phyloP scores from a whole-genome alignment of 768 basidiomycete genomes.

The Lactifluus echinatus region DNA sequence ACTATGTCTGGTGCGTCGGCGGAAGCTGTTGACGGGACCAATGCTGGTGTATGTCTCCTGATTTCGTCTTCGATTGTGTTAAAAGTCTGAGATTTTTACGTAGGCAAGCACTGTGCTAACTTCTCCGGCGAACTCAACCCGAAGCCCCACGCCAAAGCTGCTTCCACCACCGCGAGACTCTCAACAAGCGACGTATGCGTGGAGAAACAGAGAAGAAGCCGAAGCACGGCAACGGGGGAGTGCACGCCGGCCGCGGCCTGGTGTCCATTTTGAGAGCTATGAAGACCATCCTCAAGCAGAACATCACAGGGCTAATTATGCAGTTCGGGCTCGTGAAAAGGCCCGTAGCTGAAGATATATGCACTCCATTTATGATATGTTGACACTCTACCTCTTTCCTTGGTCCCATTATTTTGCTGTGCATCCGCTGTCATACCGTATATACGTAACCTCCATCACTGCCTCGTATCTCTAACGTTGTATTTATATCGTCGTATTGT shows the following conservation, averaged over 20 bases:
- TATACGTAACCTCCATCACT: not conserved
- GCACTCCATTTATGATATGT: not conserved
- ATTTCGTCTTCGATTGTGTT: not conserved
- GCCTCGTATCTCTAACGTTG: constrained; percentile 1
- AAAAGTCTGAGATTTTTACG: not conserved
- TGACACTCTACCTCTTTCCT: not conserved
- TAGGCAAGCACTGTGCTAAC: constrained; percentile 67
- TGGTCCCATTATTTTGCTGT: not conserved
- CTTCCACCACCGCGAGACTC: constrained; percentile 61
- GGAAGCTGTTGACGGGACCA: constrained; percentile 69
- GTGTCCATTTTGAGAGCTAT: constrained; percentile 28
- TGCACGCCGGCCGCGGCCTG: constrained; percentile 26
- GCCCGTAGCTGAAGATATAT: constrained; percentile 1
- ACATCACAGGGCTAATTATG: constrained; percentile 14
- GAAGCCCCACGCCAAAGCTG: constrained; percentile 48
- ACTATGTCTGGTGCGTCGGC: constrained; percentile 67
- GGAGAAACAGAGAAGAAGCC: constrained; percentile 59
- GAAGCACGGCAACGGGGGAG: constrained; percentile 33
- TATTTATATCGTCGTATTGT: constrained; percentile 16
- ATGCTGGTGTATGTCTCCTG: constrained; percentile 42
- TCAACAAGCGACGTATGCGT: constrained; percentile 52
- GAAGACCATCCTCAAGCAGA: constrained; percentile 24
- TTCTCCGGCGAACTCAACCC: constrained; percentile 63
- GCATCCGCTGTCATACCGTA: constrained; percentile 6
- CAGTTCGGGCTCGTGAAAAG: constrained; percentile 8